phyloP scores from a whole-genome alignment of 2,329 filamentous ascomycete genomes.

The Gremmenia infestans region DNA sequence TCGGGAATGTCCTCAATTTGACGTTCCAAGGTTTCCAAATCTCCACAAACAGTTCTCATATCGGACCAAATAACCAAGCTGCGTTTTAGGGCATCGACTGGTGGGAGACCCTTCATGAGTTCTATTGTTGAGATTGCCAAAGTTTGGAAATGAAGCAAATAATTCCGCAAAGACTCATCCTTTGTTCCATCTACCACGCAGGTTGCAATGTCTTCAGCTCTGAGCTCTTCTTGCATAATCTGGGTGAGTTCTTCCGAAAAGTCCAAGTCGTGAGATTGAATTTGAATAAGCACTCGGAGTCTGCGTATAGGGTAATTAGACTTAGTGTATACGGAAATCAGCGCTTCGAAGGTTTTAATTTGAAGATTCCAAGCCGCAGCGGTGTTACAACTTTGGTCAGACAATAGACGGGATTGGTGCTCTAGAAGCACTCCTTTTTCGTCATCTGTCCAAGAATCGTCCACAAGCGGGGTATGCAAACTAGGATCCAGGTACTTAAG shows the following conservation, averaged over 20 bases:
- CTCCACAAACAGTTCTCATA: slow-evolving; percentile 40
- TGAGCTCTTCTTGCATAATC: slow-evolving; percentile 12
- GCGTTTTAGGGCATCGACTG: slow-evolving; percentile 20
- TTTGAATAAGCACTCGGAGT: slow-evolving; percentile 23
- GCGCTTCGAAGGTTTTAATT: slow-evolving; percentile 18
- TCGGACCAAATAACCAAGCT: slow-evolving; percentile 28
- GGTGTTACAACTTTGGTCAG: slow-evolving; percentile 15
- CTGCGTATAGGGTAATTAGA: slow-evolving; percentile 28
- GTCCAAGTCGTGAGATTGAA: slow-evolving; percentile 20
- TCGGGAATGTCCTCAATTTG: slow-evolving; percentile 45
- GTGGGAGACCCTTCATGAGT: slow-evolving; percentile 23
- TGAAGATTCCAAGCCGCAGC: slow-evolving; percentile 13
- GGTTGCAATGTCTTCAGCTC: slow-evolving; percentile 1
- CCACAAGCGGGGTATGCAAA: slow-evolving; percentile 36
- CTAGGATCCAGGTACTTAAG: slow-evolving; percentile 53
- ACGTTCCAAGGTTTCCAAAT: slow-evolving; percentile 37
- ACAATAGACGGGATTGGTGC: slow-evolving; percentile 48
- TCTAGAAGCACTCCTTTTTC: slow-evolving; percentile 55
- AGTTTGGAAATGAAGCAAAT: slow-evolving; percentile 22
- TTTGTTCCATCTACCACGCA: slow-evolving; percentile 13
- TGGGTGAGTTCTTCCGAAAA: slow-evolving; percentile 9
- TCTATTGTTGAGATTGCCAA: slow-evolving; percentile 23
- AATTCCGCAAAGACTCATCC: slow-evolving; percentile 24
- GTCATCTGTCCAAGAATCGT: slow-evolving; percentile 38
- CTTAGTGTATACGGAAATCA: slow-evolving; percentile 25